Conservation (phyloP, 331 rosid genomes). For the Rosa hybrid region DNA sequence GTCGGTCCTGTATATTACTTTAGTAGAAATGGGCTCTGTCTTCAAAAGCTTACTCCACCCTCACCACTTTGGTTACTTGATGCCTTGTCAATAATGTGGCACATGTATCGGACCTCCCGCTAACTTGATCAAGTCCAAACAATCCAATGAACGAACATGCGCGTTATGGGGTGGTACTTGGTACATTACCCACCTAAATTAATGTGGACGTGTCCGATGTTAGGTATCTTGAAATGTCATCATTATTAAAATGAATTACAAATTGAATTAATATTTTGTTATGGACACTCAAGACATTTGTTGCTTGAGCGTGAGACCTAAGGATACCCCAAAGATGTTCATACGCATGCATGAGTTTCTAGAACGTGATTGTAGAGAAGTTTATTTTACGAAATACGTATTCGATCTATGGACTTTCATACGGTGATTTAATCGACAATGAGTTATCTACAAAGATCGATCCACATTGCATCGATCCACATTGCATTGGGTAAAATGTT, state of each 20-base stretch:
- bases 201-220: too few relatives aligned
- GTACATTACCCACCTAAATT: neutral
- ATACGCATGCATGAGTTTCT: neutral
- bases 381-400: too few relatives aligned
- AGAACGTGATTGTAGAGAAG: too few relatives aligned
- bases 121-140: neutral
- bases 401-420: too few relatives aligned
- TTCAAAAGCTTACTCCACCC: neutral
- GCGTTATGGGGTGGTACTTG: neutral
- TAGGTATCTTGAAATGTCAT: neutral
- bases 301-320: too few relatives aligned
- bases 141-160: neutral
- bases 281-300: too few relatives aligned
- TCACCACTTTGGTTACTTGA: constrained; percentile 4
- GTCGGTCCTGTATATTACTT: neutral
- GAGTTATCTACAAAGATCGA: neutral
- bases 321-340: neutral
- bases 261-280: too few relatives aligned
- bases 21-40: constrained; percentile 7
- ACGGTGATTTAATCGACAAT: neutral
- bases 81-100: neutral
- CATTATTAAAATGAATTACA: neutral
- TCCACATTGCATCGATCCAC: neutral
- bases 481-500: neutral
- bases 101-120: neutral